phyloP scores from a whole-genome alignment of 441 rosid species.

The Erodium moschatum region DNA sequence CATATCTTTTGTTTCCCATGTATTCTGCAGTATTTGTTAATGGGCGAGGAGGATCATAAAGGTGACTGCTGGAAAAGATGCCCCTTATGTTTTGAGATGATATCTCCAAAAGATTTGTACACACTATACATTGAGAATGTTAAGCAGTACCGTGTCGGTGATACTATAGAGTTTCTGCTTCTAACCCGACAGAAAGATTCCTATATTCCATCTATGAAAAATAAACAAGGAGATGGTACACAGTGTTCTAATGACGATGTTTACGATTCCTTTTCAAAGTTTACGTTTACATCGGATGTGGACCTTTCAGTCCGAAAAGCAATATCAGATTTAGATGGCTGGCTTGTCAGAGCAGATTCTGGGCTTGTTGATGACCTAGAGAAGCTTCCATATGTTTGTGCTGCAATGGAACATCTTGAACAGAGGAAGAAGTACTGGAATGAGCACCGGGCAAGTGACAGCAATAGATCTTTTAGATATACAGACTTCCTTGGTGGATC shows the following conservation, averaged over 20 bases:
- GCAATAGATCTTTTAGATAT: slow-evolving; percentile 23
- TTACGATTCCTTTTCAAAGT: slow-evolving; percentile 62
- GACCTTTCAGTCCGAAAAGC: slow-evolving; percentile 79
- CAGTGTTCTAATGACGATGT: slow-evolving; percentile 25
- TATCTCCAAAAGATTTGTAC: slow-evolving; percentile 69
- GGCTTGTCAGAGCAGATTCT: slow-evolving; percentile 80
- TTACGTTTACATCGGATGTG: slow-evolving; percentile 69
- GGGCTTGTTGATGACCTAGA: slow-evolving; percentile 85
- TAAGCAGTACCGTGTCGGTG: slow-evolving; percentile 52
- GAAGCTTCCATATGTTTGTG: slow-evolving; percentile 86
- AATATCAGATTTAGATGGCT: slow-evolving; percentile 74
- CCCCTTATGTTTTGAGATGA: slow-evolving; percentile 87
- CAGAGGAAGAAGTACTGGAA: slow-evolving; percentile 75
- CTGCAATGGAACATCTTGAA: slow-evolving; percentile 70
- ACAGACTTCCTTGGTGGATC: slow-evolving; percentile 24
- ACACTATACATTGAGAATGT: slow-evolving; percentile 69
- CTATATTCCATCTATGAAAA: slow-evolving; percentile 42
- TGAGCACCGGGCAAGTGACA: slow-evolving; percentile 36
- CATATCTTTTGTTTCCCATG: slow-evolving; percentile 96
- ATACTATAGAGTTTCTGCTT: slow-evolving; percentile 64
- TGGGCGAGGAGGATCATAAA: slow-evolving; percentile 63
- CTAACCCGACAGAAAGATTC: slow-evolving; percentile 69
- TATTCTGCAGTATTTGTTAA: slow-evolving; percentile 63
- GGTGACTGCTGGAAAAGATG: slow-evolving; percentile 68
- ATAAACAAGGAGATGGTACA: slow-evolving; percentile 24